phyloP scores from a whole-genome alignment of 148 eudicot species.

The Chenopodium album region DNA sequence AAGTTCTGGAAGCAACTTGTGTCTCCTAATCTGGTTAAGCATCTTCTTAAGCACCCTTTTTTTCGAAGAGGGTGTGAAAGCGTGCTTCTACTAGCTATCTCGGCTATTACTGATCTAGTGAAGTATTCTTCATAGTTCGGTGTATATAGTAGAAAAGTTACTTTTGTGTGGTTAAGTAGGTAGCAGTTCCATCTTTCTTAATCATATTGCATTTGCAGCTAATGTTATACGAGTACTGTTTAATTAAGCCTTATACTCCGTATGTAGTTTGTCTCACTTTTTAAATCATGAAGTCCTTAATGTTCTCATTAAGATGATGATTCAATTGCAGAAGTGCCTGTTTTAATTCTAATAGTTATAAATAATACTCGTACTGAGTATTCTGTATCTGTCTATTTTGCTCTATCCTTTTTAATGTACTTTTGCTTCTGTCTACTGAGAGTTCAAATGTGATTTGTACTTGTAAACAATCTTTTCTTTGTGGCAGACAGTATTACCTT shows the following conservation, averaged over 20 bases:
- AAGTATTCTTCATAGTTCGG: background rate
- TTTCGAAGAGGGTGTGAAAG: background rate
- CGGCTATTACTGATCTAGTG: background rate
- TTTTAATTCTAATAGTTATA: too few species aligned
- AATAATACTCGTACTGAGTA: too few species aligned
- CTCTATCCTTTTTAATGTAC: too few species aligned
- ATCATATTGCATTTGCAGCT: background rate
- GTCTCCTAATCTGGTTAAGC: conserved; percentile 15
- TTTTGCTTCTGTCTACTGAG: too few species aligned
- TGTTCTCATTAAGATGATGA: too few species aligned
- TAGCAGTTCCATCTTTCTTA: background rate
- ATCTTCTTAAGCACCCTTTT: background rate
- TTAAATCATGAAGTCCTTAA: too few species aligned
- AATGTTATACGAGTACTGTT: background rate
- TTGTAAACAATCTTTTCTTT: too few species aligned
- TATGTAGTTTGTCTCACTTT: too few species aligned
- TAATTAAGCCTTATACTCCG: background rate
- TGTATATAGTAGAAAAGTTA: conserved; percentile 17
- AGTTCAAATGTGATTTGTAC: too few species aligned
- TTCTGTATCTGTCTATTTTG: too few species aligned
- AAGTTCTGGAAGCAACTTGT: conserved; percentile 33
- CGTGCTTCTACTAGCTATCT: background rate
- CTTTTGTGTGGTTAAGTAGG: background rate
- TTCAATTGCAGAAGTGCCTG: too few species aligned
- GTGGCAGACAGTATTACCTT: too few species aligned